These are phyloP conservation scores for thale cress (Arabidopsis thaliana) DNA, from an alignment of 345 rosid species.

Conservation along the genomic window DNA sequence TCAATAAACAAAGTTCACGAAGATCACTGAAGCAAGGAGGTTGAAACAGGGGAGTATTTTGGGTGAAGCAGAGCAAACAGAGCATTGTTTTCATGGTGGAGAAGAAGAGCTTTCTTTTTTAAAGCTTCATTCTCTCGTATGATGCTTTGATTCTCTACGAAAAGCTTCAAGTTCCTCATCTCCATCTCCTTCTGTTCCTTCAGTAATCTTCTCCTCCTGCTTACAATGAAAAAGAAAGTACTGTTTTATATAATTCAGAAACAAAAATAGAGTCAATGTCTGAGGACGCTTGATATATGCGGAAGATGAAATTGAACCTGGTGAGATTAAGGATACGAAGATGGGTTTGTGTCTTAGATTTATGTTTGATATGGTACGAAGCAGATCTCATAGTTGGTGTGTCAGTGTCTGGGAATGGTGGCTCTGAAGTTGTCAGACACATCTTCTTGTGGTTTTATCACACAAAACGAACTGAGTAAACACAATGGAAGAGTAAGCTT, in stretches of 20 bases:
- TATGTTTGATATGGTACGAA: constrained; percentile 22
- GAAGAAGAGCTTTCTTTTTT: constrained; percentile 64
- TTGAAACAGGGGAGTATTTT: constrained; percentile 34
- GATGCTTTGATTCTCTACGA: constrained; percentile 66
- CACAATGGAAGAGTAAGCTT: not conserved
- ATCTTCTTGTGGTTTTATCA: constrained; percentile 13
- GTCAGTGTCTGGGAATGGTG: constrained; percentile 12
- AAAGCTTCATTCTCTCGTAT: constrained; percentile 68
- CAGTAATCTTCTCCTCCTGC: constrained; percentile 49
- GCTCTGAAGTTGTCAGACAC: constrained; percentile 28
- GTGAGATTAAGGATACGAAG: constrained; percentile 24
- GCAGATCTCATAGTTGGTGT: constrained; percentile 16
- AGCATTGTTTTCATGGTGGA: constrained; percentile 67
- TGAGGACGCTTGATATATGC: not conserved
- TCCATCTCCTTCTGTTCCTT: constrained; percentile 51
- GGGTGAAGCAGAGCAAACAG: constrained; percentile 58
- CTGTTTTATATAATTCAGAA: not conserved
- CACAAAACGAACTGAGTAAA: constrained; percentile 19
- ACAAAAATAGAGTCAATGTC: constrained; percentile 6
- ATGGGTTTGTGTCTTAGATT: constrained; percentile 15
- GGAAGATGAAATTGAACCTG: constrained; percentile 37
- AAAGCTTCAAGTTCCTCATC: constrained; percentile 64
- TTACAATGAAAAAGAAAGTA: not conserved
- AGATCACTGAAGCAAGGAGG: constrained; percentile 6
- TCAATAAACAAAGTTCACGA: constrained; percentile 4